These are phyloP conservation scores for Colletotrichum sp. DNA, from an alignment of 2,329 filamentous ascomycete species.

Conservation along the genomic window DNA sequence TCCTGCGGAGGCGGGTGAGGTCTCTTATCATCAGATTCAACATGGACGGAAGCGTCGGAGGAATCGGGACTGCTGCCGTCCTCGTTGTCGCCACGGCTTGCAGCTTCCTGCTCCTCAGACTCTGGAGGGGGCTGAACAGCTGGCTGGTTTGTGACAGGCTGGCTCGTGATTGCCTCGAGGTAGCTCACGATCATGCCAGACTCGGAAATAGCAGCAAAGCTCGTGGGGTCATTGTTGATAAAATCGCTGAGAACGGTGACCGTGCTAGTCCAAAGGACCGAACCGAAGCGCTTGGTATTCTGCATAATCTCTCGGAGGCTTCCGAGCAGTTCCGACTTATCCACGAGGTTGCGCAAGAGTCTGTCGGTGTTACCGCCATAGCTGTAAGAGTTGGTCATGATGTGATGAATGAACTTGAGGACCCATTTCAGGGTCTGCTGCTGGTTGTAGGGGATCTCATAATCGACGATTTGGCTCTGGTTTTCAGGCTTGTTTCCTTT, in stretches of 20 bases:
- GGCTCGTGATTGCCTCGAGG: conserved; percentile 77
- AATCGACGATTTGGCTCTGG: conserved; percentile 87
- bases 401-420: conserved; percentile 94
- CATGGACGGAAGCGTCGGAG: conserved; percentile 41
- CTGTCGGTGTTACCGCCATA: conserved; percentile 85
- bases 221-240: conserved; percentile 98
- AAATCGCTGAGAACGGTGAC: conserved; percentile 93
- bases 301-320: conserved; percentile 83
- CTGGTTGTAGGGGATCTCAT: conserved; percentile 89
- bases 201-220: conserved; percentile 94
- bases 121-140: conserved; percentile 29
- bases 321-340: conserved; percentile 83
- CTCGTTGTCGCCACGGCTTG: conserved; percentile 27
- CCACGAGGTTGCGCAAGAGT: conserved; percentile 88
- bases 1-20: conserved; percentile 59
- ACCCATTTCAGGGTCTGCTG: conserved; percentile 94
- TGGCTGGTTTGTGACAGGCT: conserved; percentile 41
- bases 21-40: conserved; percentile 45
- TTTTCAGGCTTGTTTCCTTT: conserved; percentile 71
- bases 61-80: conserved; percentile 41
- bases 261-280: conserved; percentile 93
- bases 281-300: conserved; percentile 81
- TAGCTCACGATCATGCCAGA: conserved; percentile 88
- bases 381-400: conserved; percentile 79
- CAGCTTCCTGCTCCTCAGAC: conserved; percentile 24